Base-by-base conservation (phyloP, 495 filamentous ascomycete genomes). In the Aspergillus saccharolyticus region DNA sequence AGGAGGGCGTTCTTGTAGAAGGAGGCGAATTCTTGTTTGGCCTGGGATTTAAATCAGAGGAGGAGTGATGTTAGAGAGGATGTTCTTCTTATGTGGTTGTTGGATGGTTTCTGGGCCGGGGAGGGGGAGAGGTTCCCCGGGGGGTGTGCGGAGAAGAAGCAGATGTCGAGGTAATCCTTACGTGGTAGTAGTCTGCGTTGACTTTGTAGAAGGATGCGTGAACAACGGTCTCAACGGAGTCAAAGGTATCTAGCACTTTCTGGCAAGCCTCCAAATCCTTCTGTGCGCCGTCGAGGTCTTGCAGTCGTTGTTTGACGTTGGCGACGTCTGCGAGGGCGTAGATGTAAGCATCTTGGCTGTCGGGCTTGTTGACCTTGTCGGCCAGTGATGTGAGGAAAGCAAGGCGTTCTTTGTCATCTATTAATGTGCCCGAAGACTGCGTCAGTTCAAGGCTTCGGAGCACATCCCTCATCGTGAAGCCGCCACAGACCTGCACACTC, bases 1-100 rank as follows among this genome's bases (percentile, higher is more conserved):
- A 97, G 89, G 18, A 97, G 90, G 63, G 92, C 90, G 66, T 93
- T 97, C 73, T 89, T 89, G 82, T 99, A 99, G 78, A 95, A 99
- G 39, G 86, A 82, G 60, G 90, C 91, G 70, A 94, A 97, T 74
- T 97, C 91, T 71, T 84, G 77, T 73, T 94, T 91, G 60, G 87
- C 75, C 81, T 87, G 55, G 19, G n/a, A 6, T 39, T 39, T 39
- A 5, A 25, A 30, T 2, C 33, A 2, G 33, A 39, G 5, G 33
- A 2, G 33, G 4, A 12, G 25, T 4, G 25, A 39, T 15, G 33
- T 5, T 2, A 2, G 5, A 15, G 33, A 12, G 12, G 5, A 2
- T 2, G 12, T 39, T 39, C 7, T 12, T 39, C 33, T 39, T 30
- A 30, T 30, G 25, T 30, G 25, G 25, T 10, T 30, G 6, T 25